phyloP scores from a whole-genome alignment of 2,329 filamentous ascomycete genomes.

The Hypomyces perniciosus region DNA sequence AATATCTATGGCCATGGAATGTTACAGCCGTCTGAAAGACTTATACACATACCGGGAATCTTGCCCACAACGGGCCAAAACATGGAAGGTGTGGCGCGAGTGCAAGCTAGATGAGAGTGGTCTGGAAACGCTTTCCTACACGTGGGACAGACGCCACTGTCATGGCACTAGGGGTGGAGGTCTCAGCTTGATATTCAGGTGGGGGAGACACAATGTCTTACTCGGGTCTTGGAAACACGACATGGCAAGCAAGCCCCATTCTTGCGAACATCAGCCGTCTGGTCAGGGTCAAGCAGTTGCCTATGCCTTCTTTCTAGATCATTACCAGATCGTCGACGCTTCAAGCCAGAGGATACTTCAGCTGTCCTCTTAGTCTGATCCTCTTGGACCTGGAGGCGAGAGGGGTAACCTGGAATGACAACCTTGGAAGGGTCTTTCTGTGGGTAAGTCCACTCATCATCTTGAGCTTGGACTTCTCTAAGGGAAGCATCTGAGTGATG shows the following conservation, averaged over 20 bases:
- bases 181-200: conserved; percentile 21
- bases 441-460: conserved; percentile 37
- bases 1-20: conserved; percentile 7
- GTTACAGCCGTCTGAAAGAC: neutral
- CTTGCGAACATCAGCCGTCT: conserved; percentile 45
- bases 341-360: conserved; percentile 25
- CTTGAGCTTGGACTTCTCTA: conserved; percentile 30
- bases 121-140: conserved; percentile 36
- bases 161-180: conserved; percentile 29
- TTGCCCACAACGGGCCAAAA: conserved; percentile 34
- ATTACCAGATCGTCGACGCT: conserved; percentile 31
- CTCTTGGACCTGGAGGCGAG: conserved; percentile 27
- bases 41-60: conserved; percentile 30
- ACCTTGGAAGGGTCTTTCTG: conserved; percentile 29
- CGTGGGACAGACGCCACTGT: conserved; percentile 37
- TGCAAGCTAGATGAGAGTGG: conserved; percentile 36
- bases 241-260: conserved; percentile 44
- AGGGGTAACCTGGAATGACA: conserved; percentile 25
- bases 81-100: conserved; percentile 31
- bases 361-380: conserved; percentile 20
- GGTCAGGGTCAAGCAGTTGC: conserved; percentile 34
- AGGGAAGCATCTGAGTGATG: conserved; percentile 27
- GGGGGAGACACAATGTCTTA: conserved; percentile 29
- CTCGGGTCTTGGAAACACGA: conserved; percentile 41
- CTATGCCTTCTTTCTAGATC: conserved; percentile 31